Evolutionary conservation across 2,329 filamentous ascomycete genomes (phyloP).

Genomic region (Botrytis deweyae): DNA sequence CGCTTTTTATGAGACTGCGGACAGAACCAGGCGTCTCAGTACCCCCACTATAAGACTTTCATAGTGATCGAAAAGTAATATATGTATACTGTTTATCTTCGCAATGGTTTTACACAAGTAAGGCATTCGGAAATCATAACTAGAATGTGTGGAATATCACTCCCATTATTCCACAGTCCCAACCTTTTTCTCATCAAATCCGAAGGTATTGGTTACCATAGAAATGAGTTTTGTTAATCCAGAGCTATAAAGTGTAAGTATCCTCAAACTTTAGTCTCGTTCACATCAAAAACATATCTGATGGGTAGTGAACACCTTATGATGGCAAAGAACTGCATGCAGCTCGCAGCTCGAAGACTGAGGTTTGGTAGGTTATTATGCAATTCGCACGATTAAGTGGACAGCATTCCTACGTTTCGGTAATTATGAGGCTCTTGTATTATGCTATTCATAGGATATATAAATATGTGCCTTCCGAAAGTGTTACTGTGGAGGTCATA

Average conservation of each 20-base stretch:
- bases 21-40: background rate
- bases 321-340: background rate
- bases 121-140: background rate
- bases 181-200: no score
- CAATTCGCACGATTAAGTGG: background rate
- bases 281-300: background rate
- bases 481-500: no score
- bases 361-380: background rate
- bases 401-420: background rate
- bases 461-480: background rate
- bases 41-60: fast-evolving
- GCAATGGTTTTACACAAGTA: no score
- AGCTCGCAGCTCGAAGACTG: background rate
- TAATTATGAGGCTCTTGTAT: background rate
- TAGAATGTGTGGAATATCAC: background rate
- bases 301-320: background rate
- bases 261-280: background rate
- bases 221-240: background rate
- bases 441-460: background rate
- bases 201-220: background rate
- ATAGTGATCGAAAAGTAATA: background rate
- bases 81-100: background rate
- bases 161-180: background rate
- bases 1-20: background rate
- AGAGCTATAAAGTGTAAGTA: background rate